Base-by-base conservation (phyloP, 139 green algal genomes). In the Closterium sp. region DNA sequence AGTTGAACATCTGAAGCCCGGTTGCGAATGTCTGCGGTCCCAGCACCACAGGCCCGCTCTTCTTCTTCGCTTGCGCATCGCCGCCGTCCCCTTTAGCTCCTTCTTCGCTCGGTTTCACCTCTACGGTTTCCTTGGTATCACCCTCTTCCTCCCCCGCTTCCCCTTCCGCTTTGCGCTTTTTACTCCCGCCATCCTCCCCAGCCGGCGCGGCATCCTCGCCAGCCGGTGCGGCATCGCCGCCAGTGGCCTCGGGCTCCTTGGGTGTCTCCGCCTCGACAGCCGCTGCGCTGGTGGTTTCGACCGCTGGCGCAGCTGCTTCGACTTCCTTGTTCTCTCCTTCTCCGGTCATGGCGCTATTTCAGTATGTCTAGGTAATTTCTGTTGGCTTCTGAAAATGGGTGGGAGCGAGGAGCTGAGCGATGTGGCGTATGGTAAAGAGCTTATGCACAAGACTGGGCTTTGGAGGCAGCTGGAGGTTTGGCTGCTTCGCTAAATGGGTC, bases 1-100 rank as follows among this genome's bases (percentile, higher is more conserved):
- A 95, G 7, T 73, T 88, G 31, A 86, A 94, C 45, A 93, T 93
- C 89, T 91, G 21, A 9, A 42, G 84, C 29, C 73, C 31, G 24
- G 21, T 86, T n/a, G 29, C 28, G 85, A 94, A 94, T 27, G 31
- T 30, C 89, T 91, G 90, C 19, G 38, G 50, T 28, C 92, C 92
- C 11, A 94, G 34, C 24, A 91, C n/a, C 45, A 94, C 88, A 17
- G 89, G 73, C 28, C 50, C 85, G 19, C 30, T 90, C 92, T 87
- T 86, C 28, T 90, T 84, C 28, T 89, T 90, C 27, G 9, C 45
- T n/a, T 94, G 17, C 17, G 62, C 62, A 79, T 79, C 62, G 62
- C 62, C 62, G 62, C 62, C 62, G 62, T 79, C 62, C 19, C 62
- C 62, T 13, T 13, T 79, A 13, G 19, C 17, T 79, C 62, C 62